phyloP scores from a whole-genome alignment of 345 rosid genomes.

The Linum tenue region DNA sequence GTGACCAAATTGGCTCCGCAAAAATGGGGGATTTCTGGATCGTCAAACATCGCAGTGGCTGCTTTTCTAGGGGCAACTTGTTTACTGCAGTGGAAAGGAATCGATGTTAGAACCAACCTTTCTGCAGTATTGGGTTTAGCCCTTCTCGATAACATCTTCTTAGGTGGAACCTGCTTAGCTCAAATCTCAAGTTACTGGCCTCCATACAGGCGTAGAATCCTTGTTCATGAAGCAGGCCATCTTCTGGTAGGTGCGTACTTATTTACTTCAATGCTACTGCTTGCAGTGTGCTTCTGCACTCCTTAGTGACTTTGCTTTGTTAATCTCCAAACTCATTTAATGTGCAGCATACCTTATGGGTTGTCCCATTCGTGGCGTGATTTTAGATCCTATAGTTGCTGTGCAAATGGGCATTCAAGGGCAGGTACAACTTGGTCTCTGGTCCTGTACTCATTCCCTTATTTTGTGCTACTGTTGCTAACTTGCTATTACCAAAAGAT shows the following conservation, averaged over 20 bases:
- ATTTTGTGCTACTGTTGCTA: background rate
- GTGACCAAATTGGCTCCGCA: slow-evolving; percentile 67
- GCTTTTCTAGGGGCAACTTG: slow-evolving; percentile 61
- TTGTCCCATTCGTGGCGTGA: slow-evolving; percentile 91
- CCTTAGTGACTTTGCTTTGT: slow-evolving; percentile 1
- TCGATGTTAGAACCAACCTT: slow-evolving; percentile 71
- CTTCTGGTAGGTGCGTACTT: slow-evolving; percentile 53
- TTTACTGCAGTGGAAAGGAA: slow-evolving; percentile 61
- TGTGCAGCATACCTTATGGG: slow-evolving; percentile 86
- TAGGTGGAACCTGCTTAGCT: slow-evolving; percentile 82
- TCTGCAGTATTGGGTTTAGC: slow-evolving; percentile 58
- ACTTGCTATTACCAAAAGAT: background rate
- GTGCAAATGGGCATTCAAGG: slow-evolving; percentile 95
- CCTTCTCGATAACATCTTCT: slow-evolving; percentile 54
- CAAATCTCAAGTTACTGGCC: slow-evolving; percentile 92
- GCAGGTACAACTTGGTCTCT: slow-evolving; percentile 40
- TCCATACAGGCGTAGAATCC: slow-evolving; percentile 66
- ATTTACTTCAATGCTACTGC: background rate
- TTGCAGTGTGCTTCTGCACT: background rate
- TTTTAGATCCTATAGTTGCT: slow-evolving; percentile 79
- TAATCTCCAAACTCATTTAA: slow-evolving; percentile 7
- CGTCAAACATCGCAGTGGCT: slow-evolving; percentile 44
- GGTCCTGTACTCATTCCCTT: slow-evolving; percentile 2
- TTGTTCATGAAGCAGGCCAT: slow-evolving; percentile 97
- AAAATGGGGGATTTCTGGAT: slow-evolving; percentile 77